These are phyloP conservation scores for Coccomyxa subellipsoidea DNA, from an alignment of 163 green algal genomes.

Conservation along the genomic window DNA sequence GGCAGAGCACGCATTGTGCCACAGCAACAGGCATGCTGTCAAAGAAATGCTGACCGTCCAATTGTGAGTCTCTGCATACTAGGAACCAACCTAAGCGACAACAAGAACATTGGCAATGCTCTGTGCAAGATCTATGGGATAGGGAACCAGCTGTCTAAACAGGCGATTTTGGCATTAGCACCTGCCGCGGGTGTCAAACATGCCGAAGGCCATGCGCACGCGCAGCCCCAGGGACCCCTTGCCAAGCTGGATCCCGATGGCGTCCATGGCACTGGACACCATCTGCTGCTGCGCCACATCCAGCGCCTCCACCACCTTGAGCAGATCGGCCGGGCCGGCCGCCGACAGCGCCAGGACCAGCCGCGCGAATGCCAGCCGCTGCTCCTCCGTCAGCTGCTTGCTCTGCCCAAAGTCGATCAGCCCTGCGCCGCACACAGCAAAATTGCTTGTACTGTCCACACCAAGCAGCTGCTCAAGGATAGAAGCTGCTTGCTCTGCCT, in stretches of 20 bases:
- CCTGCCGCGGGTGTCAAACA: constrained; percentile 86
- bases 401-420: constrained; percentile 88
- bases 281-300: neutral
- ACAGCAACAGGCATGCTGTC: too few species aligned
- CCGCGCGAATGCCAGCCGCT: constrained; percentile 58
- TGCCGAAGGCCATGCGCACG: constrained; percentile 71
- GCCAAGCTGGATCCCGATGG: constrained; percentile 10
- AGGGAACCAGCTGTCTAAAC: too few species aligned
- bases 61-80: too few species aligned
- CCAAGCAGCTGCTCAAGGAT: too few species aligned
- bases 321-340: neutral
- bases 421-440: neutral
- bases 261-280: neutral
- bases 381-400: constrained; percentile 72
- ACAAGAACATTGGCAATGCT: neutral
- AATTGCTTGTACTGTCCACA: constrained; percentile 43
- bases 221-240: constrained; percentile 23
- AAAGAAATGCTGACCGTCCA: too few species aligned
- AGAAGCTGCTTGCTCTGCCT: too few species aligned
- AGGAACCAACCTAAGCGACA: too few species aligned
- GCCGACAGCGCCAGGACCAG: constrained; percentile 62
- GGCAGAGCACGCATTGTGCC: neutral
- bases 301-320: constrained; percentile 58
- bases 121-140: neutral
- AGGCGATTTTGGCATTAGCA: neutral